These are phyloP conservation scores for Fusarium nurragi DNA, from an alignment of 2,329 filamentous ascomycete species.

Conservation along the genomic window DNA sequence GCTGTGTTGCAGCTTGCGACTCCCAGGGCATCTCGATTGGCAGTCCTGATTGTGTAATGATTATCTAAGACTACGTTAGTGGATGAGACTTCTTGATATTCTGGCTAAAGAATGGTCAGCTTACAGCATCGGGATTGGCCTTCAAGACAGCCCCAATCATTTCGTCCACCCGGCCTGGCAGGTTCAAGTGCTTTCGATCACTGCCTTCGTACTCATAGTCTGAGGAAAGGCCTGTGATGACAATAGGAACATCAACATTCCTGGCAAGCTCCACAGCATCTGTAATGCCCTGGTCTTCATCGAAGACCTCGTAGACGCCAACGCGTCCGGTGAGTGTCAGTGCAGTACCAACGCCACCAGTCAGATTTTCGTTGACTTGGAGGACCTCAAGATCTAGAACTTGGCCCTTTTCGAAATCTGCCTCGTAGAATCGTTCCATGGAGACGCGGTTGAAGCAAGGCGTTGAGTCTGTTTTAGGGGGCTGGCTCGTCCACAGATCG, in stretches of 20 bases:
- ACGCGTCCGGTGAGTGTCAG: conserved; percentile 33
- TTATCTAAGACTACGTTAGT: conserved; percentile 4
- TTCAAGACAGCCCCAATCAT: conserved; percentile 64
- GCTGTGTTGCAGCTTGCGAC: conserved; percentile 47
- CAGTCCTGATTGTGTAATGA: conserved; percentile 55
- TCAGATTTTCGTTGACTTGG: conserved; percentile 35
- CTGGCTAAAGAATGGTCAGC: conserved; percentile 42
- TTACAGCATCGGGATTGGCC: conserved; percentile 67
- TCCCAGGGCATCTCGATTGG: conserved; percentile 55
- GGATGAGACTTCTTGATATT: rapidly evolving
- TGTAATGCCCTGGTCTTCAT: conserved; percentile 46
- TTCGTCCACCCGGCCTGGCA: conserved; percentile 68
- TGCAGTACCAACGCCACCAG: conserved; percentile 37
- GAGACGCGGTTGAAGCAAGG: conserved; percentile 48
- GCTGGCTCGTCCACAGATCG: conserved; percentile 47
- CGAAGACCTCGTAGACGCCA: conserved; percentile 30
- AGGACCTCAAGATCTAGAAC: conserved; percentile 28
- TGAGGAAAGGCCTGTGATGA: conserved; percentile 64
- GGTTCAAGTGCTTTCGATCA: conserved; percentile 74
- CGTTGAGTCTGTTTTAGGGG: conserved; percentile 46
- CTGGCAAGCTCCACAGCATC: conserved; percentile 43
- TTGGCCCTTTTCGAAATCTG: conserved; percentile 5
- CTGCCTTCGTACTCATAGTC: conserved; percentile 60
- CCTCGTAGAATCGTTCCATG: conserved; percentile 33
- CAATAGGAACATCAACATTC: conserved; percentile 64